Evolutionary conservation across 2,329 filamentous ascomycete species (phyloP), one percentile per base, ranked within the genome.

Genomic region (Fusarium praegraminearum): DNA sequence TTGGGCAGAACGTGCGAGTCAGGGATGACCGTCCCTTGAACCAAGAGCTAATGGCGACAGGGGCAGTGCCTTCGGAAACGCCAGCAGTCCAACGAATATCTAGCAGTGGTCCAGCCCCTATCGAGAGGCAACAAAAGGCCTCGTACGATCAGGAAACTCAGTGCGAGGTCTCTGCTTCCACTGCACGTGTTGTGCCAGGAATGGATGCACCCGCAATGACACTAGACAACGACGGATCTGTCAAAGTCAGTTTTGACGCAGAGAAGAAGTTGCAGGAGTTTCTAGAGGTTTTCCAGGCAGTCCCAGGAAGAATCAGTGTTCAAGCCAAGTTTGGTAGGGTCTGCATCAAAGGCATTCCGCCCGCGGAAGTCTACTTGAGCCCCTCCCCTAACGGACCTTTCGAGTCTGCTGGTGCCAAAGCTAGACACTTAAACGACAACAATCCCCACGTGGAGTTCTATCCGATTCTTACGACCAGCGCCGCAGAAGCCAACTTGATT

Each of bases 311-410:
- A 10, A 36, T 78, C 16, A 66, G 59, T 8, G 43, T 79, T 11
- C 64, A 73, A 40, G 58, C 75, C 32, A 66, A 66, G 16, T 75
- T 79, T 45, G 78, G 78, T 2, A 75, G 78, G 5, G 58, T 78
- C 11, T 78, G 75, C 49, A 38, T 77, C 35, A 75, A 71, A 28
- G 59, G 76, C 11, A 26, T 69, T 15, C 51, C 38, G 7, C 62
- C 58, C 16, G 55, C 61, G 15, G 24, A 69, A 8, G 73, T 78
- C 32, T 62, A 72, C 33, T 47, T 32, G 71, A 68, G 16, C 33
- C 49, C 49, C 9, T 30, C 12, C 10, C 49, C 33, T 3, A 32
- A 55, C 41, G 75, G 68, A 1, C 73, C 73, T 10, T 63, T 58
- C 12, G 73, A 71, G 59, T 40, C 40, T 12, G 26, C 40, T n/a